A percentile compares a stretch with the other conserved stretches of the same genome.
These are phyloP conservation scores for Eucalyptus pauciflora DNA, from an alignment of 345 rosid genomes.

Conservation along the genomic window DNA sequence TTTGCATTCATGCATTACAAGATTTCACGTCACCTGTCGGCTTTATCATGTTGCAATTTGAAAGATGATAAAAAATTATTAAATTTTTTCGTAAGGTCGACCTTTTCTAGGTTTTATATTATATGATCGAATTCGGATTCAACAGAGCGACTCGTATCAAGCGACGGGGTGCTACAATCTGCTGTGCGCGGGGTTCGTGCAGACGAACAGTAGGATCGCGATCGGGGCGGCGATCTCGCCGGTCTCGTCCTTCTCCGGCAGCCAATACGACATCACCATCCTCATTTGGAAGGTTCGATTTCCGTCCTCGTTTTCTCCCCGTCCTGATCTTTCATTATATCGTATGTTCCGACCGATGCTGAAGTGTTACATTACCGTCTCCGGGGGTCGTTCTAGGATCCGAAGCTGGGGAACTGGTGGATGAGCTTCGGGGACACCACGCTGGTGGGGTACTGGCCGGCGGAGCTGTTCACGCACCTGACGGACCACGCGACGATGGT, in stretches of 20 bases:
- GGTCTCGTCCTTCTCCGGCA: conserved; percentile 41
- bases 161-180: conserved; percentile 99
- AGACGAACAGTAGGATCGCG: conserved; percentile 87
- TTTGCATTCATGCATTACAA: background rate
- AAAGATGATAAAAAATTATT: fast-evolving
- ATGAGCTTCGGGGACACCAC: conserved; percentile 86
- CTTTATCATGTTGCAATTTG: background rate
- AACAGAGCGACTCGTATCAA: conserved; percentile 92
- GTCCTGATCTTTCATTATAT: background rate
- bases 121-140: background rate
- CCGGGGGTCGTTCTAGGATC: conserved; percentile 34
- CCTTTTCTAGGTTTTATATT: background rate
- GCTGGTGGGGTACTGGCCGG: conserved; percentile 93
- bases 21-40: background rate
- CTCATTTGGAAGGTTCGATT: conserved; percentile 89
- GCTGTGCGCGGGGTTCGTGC: conserved; percentile 87
- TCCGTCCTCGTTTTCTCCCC: background rate
- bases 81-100: background rate
- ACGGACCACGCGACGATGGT: conserved; percentile 88
- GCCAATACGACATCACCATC: conserved; percentile 80
- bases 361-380: background rate
- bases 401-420: conserved; percentile 94
- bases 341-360: background rate
- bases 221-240: conserved; percentile 99
- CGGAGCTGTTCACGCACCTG: conserved; percentile 85